A percentile compares a stretch with the other conserved stretches of the same genome.
Conservation (phyloP, 1,139 yeast species). For the Suhomyces taliae region DNA sequence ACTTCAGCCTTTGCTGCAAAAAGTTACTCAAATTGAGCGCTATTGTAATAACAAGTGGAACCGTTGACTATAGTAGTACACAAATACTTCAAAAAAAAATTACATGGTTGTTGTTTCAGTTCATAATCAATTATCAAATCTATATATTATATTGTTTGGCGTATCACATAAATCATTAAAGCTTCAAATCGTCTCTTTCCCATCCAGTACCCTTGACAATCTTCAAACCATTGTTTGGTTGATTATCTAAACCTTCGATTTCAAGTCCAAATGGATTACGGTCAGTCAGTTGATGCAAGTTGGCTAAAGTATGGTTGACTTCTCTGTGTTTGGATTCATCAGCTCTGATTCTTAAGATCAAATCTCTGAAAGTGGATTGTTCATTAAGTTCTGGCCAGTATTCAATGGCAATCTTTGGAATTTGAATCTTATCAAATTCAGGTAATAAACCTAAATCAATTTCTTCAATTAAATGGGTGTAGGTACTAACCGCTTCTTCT, state of each 20-base stretch:
- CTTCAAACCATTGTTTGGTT: conserved; percentile 56
- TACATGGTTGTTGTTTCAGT: background rate
- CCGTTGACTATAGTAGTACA: too few species aligned
- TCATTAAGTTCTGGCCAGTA: conserved; percentile 59
- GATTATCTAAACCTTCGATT: conserved; percentile 37
- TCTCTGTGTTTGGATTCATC: conserved; percentile 79
- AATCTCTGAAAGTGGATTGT: conserved; percentile 57
- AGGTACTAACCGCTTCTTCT: conserved; percentile 76
- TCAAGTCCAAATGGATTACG: conserved; percentile 69
- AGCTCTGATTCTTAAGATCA: conserved; percentile 55
- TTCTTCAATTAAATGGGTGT: conserved; percentile 57
- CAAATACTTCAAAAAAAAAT: too few species aligned
- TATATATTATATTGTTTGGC: too few species aligned
- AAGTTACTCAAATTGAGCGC: background rate
- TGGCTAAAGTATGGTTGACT: conserved; percentile 75
- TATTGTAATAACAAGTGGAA: background rate
- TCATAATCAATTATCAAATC: background rate
- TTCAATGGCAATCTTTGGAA: conserved; percentile 60
- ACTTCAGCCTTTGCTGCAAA: too few species aligned
- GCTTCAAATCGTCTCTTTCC: conserved; percentile 53
- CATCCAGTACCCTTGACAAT: conserved; percentile 56
- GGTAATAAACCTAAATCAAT: conserved; percentile 56
- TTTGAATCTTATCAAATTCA: conserved; percentile 41
- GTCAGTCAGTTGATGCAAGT: conserved; percentile 52
- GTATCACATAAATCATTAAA: background rate